A percentile compares a stretch with the other conserved stretches of the same genome.
Evolutionary conservation across 2,329 filamentous ascomycete species (phyloP).

Genomic region (Paracorniculantispora psalliotae): DNA sequence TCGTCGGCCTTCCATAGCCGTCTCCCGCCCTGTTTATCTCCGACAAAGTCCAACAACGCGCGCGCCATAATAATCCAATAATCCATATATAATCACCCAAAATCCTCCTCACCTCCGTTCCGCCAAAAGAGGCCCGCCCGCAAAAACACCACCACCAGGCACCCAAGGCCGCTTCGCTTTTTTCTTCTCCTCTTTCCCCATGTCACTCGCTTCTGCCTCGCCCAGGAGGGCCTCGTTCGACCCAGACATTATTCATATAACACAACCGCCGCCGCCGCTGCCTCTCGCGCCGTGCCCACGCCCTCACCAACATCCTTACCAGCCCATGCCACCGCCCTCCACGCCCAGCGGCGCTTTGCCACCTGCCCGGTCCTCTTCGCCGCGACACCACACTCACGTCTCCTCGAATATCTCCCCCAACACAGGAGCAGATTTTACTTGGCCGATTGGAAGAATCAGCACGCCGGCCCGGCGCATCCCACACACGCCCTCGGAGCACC

Average conservation of each 20-base stretch:
- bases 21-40: no score
- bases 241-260: not conserved
- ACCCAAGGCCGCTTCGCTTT: not conserved
- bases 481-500: not conserved
- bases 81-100: no score
- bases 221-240: constrained; percentile 5
- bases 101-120: not conserved
- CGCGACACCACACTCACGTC: constrained; percentile 11
- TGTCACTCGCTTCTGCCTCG: constrained; percentile 12
- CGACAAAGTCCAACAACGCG: no score
- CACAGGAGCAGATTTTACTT: no score
- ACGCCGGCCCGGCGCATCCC: not conserved
- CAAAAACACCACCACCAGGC: no score
- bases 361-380: constrained; percentile 16
- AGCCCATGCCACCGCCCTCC: constrained; percentile 7
- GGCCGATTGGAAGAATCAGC: no score
- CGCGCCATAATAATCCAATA: no score
- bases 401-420: not conserved
- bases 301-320: not conserved
- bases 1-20: no score
- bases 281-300: not conserved
- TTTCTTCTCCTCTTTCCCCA: not conserved
- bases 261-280: constrained; percentile 1
- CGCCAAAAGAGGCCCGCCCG: no score
- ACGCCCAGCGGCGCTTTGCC: constrained; percentile 15